A percentile compares a stretch with the other conserved stretches of the same genome.
Evolutionary conservation across 106 monocot genomes (phyloP).

Genomic region (Dioscorea alata): DNA sequence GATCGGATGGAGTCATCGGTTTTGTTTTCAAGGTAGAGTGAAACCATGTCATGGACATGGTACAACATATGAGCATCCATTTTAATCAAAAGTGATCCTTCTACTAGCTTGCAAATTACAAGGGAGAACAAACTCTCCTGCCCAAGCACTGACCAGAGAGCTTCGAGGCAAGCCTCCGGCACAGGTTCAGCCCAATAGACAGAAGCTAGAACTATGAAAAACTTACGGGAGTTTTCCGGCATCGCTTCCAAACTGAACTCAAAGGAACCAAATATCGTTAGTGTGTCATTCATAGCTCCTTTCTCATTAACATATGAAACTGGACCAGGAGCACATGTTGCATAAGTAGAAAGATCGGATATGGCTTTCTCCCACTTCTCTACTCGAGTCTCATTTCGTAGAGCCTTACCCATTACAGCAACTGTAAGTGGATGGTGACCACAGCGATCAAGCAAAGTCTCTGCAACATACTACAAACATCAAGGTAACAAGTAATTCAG

Average conservation of each 20-base stretch:
- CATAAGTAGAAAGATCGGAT: slow-evolving; percentile 41
- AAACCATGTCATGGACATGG: slow-evolving; percentile 62
- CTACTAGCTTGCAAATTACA: slow-evolving; percentile 33
- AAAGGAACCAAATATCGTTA: slow-evolving; percentile 57
- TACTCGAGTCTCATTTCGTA: slow-evolving; percentile 37
- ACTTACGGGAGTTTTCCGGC: slow-evolving; percentile 33
- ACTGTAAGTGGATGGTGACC: slow-evolving; percentile 59
- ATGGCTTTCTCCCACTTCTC: slow-evolving; percentile 60
- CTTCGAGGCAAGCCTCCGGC: slow-evolving; percentile 43
- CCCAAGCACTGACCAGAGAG: slow-evolving; percentile 40
- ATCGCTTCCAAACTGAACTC: slow-evolving; percentile 63
- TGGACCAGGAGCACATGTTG: slow-evolving; percentile 39
- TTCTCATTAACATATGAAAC: slow-evolving; percentile 59
- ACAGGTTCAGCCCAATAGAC: slow-evolving; percentile 48
- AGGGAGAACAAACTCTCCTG: slow-evolving; percentile 36
- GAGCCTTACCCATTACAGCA: slow-evolving; percentile 60
- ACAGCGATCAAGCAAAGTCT: slow-evolving; percentile 38
- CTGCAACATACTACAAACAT: slow-evolving; percentile 24
- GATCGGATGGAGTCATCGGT: slow-evolving; percentile 12
- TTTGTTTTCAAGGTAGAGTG: slow-evolving; percentile 42
- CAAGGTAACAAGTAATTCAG: too few species aligned
- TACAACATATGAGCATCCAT: slow-evolving; percentile 21
- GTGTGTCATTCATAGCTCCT: slow-evolving; percentile 23
- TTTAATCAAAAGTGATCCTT: slow-evolving; percentile 50
- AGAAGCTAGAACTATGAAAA: slow-evolving; percentile 35